Percentiles rank a stretch among this genome's conserved stretches.
phyloP scores from a whole-genome alignment of 176 grass and related monocot species.

The Oryza nivara region DNA sequence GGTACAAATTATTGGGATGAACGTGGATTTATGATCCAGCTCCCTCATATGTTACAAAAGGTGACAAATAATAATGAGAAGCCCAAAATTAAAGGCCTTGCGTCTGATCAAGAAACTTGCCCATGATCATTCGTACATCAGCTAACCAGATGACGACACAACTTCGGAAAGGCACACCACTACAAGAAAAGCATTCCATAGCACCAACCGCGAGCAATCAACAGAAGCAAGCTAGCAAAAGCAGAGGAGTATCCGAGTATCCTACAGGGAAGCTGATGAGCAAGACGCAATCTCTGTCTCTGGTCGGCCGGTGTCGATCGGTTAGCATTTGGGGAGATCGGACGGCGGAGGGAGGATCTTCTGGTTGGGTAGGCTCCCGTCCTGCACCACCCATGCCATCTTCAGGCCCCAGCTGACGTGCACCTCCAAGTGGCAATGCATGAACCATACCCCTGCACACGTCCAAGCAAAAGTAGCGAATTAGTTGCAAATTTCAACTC shows the following conservation, averaged over 20 bases:
- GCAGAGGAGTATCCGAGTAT: constrained; percentile 8
- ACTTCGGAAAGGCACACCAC: constrained; percentile 18
- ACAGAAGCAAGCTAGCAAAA: constrained; percentile 36
- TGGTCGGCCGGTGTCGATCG: constrained; percentile 3
- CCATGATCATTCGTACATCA: constrained; percentile 11
- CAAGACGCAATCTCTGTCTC: constrained; percentile 37
- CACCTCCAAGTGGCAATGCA: constrained; percentile 90
- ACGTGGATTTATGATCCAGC: constrained; percentile 35
- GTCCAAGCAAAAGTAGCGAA: background rate
- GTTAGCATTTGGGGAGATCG: constrained; percentile 73
- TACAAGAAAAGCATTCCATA: constrained; percentile 23
- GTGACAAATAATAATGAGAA: constrained; percentile 31
- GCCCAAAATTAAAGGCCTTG: constrained; percentile 35
- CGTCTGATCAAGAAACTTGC: constrained; percentile 35
- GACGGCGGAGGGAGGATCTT: constrained; percentile 77
- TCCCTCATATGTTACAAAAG: constrained; percentile 40
- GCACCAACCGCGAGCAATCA: constrained; percentile 38
- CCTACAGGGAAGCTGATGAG: constrained; percentile 21
- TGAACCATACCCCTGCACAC: constrained; percentile 74
- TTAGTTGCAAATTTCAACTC: background rate
- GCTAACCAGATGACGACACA: constrained; percentile 43
- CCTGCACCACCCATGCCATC: constrained; percentile 82
- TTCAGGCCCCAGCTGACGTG: constrained; percentile 90
- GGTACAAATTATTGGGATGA: constrained; percentile 43
- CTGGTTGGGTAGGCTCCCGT: constrained; percentile 63